Base-by-base conservation (phyloP, 148 eudicot genomes). In the Pouteria glomerata region DNA sequence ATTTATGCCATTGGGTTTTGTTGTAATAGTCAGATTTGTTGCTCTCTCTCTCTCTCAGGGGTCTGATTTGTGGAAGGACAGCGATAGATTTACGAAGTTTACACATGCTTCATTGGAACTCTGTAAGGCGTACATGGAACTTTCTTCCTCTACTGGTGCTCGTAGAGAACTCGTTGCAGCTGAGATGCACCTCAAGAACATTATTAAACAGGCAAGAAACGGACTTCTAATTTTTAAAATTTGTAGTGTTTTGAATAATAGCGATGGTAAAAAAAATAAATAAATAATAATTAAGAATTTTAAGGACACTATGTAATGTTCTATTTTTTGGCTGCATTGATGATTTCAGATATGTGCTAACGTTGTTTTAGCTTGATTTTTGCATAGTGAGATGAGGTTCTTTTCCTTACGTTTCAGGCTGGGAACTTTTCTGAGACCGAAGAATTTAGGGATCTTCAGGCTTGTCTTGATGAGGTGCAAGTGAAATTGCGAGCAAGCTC, bases 71-170 rank as follows among this genome's bases (percentile, higher is more conserved):
- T 90, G 96, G 92, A 92, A 82, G 74, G 97, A 95, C 71, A 68
- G 53, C 64, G 85, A 82, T 27, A 90, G 87, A 53, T 95, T 91
- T 70, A 83, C 69, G 80, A 95, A 91, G 82, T 90, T 86, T 80
- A 92, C 94, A n/a, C 77, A 21, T 75, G 99, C 99, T 70, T 95
- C 92, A 18, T 79, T 92, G 81, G 96, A 95, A 68, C 97, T 95
- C 8, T 95, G 90, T 72, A 85, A 84, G 71, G 92, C 87, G 57
- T 91, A 95, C 79, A 53, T 87, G 75, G 94, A 86, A 71, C 76
- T 89, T 69, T 85, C 88, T 45, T 74, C 84, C 68, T 70, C 72
- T 26, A 82, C 76, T 74, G 87, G 82, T 55, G 84, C 86, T 74
- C 75, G 70, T 63, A 71, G 79, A 76, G 94, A 91, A 79, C 84